Percentiles rank a stretch among this genome's conserved stretches.
These are phyloP conservation scores for Avicennia marina DNA, from an alignment of 257 asterid genomes.

Conservation along the genomic window DNA sequence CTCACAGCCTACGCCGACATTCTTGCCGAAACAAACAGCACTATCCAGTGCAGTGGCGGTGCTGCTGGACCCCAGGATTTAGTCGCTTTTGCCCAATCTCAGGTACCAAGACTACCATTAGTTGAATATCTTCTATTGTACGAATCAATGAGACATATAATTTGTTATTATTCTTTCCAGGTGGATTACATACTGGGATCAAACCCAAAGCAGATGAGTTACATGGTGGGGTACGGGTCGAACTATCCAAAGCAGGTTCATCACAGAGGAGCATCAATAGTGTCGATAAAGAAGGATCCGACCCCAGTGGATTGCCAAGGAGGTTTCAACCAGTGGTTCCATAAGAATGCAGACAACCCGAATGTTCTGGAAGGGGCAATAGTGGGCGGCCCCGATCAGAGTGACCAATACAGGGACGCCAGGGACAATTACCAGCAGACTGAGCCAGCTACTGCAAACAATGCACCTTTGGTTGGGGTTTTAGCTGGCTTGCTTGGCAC, in stretches of 20 bases:
- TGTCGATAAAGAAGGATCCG: slow-evolving; percentile 30
- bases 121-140: too few species aligned
- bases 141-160: background rate
- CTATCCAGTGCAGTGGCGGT: slow-evolving; percentile 32
- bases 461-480: slow-evolving; percentile 60
- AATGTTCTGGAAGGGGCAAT: slow-evolving; percentile 55
- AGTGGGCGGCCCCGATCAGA: slow-evolving; percentile 57
- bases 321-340: slow-evolving; percentile 39
- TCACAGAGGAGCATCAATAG: slow-evolving; percentile 66
- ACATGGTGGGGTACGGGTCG: slow-evolving; percentile 66
- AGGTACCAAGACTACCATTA: slow-evolving; percentile 23
- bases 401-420: slow-evolving; percentile 29
- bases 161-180: slow-evolving; percentile 5
- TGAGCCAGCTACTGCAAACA: slow-evolving; percentile 48
- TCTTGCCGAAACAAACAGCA: slow-evolving; percentile 17
- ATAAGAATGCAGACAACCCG: slow-evolving; percentile 45
- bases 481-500: too few species aligned
- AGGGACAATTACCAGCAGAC: slow-evolving; percentile 47
- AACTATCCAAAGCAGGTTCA: slow-evolving; percentile 47
- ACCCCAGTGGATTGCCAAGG: slow-evolving; percentile 36
- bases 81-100: slow-evolving; percentile 30
- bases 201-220: slow-evolving; percentile 47
- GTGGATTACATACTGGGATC: slow-evolving; percentile 58
- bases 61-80: slow-evolving; percentile 22
- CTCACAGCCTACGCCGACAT: slow-evolving; percentile 36